phyloP scores from a whole-genome alignment of 345 rosid species.

The Sonneratia caseolaris region DNA sequence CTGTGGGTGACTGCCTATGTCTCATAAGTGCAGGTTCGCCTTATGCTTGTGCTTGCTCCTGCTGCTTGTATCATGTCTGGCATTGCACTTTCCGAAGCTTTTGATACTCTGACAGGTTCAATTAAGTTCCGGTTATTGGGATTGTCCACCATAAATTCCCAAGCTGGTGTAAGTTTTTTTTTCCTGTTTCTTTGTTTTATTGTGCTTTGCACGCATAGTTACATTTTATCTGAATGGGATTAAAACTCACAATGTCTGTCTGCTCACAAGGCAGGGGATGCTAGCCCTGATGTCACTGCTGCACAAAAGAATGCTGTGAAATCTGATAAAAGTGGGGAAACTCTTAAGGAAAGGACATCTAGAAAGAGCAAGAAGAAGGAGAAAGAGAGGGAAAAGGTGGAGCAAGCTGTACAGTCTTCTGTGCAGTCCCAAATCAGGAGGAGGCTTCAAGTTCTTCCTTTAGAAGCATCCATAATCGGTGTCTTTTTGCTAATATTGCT shows the following conservation, averaged over 20 bases:
- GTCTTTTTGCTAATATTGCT: conserved; percentile 74
- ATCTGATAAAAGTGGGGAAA: conserved; percentile 14
- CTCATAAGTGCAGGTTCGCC: conserved; percentile 62
- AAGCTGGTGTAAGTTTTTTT: conserved; percentile 44
- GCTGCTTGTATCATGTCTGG: conserved; percentile 99
- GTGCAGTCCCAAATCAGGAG: conserved; percentile 36
- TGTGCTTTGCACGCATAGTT: neutral
- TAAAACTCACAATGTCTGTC: conserved; percentile 17
- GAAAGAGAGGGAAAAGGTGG: conserved; percentile 32
- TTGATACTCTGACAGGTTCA: conserved; percentile 79
- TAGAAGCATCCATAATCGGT: conserved; percentile 69
- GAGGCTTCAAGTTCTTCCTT: conserved; percentile 80
- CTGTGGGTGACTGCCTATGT: neutral
- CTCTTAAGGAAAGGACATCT: conserved; percentile 12
- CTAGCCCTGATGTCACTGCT: conserved; percentile 23
- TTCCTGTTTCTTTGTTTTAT: neutral
- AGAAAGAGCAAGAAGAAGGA: conserved; percentile 31
- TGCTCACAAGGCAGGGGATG: conserved; percentile 58
- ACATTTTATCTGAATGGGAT: neutral
- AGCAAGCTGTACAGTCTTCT: conserved; percentile 32
- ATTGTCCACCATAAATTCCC: conserved; percentile 20
- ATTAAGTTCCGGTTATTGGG: conserved; percentile 80
- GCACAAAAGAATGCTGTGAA: conserved; percentile 14
- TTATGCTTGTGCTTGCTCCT: conserved; percentile 99
- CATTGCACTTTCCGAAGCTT: conserved; percentile 94